Conservation (phyloP, 2,329 filamentous ascomycete genomes). For the Tolypocladium inflatum region DNA sequence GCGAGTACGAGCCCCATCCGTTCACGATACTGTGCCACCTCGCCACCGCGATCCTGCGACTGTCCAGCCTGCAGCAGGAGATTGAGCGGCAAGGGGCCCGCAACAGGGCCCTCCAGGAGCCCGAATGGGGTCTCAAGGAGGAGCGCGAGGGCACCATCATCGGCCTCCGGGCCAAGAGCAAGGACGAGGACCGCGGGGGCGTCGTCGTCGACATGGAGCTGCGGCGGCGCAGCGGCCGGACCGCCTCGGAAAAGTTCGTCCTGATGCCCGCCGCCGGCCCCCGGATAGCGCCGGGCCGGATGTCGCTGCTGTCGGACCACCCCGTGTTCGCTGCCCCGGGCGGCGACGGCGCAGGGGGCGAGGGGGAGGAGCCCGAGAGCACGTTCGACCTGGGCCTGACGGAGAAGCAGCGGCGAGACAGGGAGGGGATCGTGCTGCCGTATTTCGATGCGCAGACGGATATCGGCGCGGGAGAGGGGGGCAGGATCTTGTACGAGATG, state of each 20-base stretch:
- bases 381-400: conserved; percentile 85
- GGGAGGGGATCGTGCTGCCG: conserved; percentile 83
- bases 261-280: conserved; percentile 22
- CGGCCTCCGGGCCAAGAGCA: conserved; percentile 47
- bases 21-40: conserved; percentile 70
- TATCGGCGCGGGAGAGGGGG: conserved; percentile 70
- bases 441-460: conserved; percentile 95
- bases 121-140: conserved; percentile 70
- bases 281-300: conserved; percentile 18
- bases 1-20: conserved; percentile 56
- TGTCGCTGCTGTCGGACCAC: conserved; percentile 67
- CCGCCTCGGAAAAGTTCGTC: conserved; percentile 60
- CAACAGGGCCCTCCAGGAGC: conserved; percentile 65
- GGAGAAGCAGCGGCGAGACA: conserved; percentile 77
- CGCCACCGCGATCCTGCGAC: conserved; percentile 74
- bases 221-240: conserved; percentile 70
- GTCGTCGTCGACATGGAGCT: conserved; percentile 83
- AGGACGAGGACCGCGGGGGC: conserved; percentile 21
- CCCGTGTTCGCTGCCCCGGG: conserved; percentile 48
- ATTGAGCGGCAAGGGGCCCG: conserved; percentile 65
- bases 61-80: conserved; percentile 65
- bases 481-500: conserved; percentile 94
- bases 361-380: conserved; percentile 51
- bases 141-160: conserved; percentile 70
- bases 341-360: conserved; percentile 17